These are phyloP conservation scores for Talaromyces pinophilus DNA, from an alignment of 2,329 filamentous ascomycete species.

Conservation along the genomic window DNA sequence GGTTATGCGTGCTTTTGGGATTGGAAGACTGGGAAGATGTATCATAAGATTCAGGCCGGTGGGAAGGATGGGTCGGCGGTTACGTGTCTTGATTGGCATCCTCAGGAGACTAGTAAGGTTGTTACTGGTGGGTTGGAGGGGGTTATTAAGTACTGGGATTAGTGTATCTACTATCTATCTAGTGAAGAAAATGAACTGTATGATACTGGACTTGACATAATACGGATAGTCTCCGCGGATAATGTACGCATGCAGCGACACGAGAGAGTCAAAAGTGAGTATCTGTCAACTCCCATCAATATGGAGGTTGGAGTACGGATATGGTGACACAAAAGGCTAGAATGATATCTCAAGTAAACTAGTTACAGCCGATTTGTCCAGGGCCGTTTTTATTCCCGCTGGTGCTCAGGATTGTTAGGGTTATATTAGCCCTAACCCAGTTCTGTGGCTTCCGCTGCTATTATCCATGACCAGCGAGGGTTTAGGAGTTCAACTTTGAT, in stretches of 20 bases:
- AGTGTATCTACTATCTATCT: constrained; percentile 27
- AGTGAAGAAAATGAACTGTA: neutral
- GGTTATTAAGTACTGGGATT: constrained; percentile 92
- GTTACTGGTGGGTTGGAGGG: constrained; percentile 88
- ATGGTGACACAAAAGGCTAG: too few relatives aligned
- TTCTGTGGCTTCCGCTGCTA: too few relatives aligned
- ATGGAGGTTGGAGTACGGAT: neutral
- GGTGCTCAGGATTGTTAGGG: too few relatives aligned
- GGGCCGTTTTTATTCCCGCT: too few relatives aligned
- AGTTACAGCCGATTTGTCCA: too few relatives aligned
- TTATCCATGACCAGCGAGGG: too few relatives aligned
- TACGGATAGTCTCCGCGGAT: neutral
- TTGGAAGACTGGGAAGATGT: constrained; percentile 99
- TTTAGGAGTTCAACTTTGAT: too few relatives aligned
- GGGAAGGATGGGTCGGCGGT: constrained; percentile 71
- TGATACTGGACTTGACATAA: neutral
- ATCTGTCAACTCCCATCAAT: neutral
- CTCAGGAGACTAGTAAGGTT: constrained; percentile 94
- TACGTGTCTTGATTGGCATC: constrained; percentile 91
- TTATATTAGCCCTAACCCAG: too few relatives aligned
- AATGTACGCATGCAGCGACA: neutral
- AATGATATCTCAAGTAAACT: too few relatives aligned
- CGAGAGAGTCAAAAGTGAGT: neutral
- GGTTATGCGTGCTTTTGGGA: constrained; percentile 97
- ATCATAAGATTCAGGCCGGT: constrained; percentile 83